phyloP scores from a whole-genome alignment of 257 asterid species.

The Nicotiana benthamiana region DNA sequence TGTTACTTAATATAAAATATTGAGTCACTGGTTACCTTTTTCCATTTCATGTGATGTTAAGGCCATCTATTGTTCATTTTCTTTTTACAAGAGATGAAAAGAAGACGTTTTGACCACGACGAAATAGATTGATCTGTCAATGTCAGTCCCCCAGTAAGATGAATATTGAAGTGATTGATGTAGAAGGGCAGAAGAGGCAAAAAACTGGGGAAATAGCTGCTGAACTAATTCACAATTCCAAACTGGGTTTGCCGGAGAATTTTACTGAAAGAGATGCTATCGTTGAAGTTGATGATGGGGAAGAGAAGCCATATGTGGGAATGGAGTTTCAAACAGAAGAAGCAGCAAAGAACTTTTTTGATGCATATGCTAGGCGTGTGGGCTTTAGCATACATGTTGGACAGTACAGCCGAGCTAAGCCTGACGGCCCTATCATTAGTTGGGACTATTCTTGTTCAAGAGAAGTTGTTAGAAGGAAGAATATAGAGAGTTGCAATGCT shows the following conservation, averaged over 20 bases:
- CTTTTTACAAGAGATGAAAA: neutral
- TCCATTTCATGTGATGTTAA: neutral
- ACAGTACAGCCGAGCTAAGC: constrained; percentile 42
- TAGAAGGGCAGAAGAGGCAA: constrained; percentile 37
- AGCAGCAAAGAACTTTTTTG: constrained; percentile 60
- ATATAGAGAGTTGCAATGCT: constrained; percentile 58
- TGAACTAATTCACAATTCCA: constrained; percentile 27
- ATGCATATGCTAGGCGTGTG: constrained; percentile 50
- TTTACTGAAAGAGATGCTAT: constrained; percentile 20
- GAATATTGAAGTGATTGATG: constrained; percentile 34
- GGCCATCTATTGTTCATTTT: neutral
- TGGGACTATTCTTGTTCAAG: constrained; percentile 66
- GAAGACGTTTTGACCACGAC: constrained; percentile 13
- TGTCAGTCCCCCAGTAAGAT: constrained; percentile 23
- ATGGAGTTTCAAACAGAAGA: constrained; percentile 73
- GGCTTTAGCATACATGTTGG: constrained; percentile 68
- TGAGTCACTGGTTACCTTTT: neutral
- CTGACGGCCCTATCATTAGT: constrained; percentile 55
- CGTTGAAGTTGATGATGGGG: constrained; percentile 34
- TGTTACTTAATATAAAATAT: neutral
- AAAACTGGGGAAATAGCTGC: constrained; percentile 25
- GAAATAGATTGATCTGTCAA: constrained; percentile 4
- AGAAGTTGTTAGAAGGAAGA: constrained; percentile 47
- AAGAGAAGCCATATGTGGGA: constrained; percentile 50
- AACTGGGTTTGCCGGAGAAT: constrained; percentile 22